These are phyloP conservation scores for Ascochyta rabiei DNA, from an alignment of 2,329 filamentous ascomycete species.

Conservation along the genomic window DNA sequence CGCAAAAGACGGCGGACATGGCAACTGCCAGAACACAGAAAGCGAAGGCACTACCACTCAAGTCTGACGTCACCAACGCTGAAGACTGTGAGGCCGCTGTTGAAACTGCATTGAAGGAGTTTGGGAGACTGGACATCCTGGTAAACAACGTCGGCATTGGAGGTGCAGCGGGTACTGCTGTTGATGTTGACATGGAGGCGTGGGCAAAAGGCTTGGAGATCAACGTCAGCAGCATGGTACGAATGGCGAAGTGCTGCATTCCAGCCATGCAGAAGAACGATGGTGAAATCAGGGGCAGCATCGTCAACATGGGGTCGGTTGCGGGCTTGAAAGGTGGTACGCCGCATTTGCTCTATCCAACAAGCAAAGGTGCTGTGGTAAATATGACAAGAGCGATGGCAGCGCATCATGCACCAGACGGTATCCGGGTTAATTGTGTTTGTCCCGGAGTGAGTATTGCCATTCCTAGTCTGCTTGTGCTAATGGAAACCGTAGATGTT, in stretches of 20 bases:
- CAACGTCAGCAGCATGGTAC: conserved; percentile 70
- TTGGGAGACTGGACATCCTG: conserved; percentile 66
- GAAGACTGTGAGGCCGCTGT: conserved; percentile 57
- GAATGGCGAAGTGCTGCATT: conserved; percentile 67
- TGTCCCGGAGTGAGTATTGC: conserved; percentile 52
- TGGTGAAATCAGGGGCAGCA: conserved; percentile 53
- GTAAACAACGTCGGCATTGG: conserved; percentile 69
- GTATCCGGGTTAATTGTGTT: conserved; percentile 62
- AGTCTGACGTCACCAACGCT: conserved; percentile 62
- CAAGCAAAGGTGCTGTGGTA: conserved; percentile 60
- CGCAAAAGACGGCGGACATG: conserved; percentile 61
- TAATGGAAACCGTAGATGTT: conserved; percentile 47
- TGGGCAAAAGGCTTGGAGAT: conserved; percentile 65
- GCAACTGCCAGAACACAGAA: conserved; percentile 38
- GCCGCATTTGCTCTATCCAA: conserved; percentile 61
- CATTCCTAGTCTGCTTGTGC: neutral
- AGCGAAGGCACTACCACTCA: conserved; percentile 48
- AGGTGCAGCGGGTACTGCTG: conserved; percentile 64
- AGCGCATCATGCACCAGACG: conserved; percentile 57
- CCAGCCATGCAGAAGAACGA: conserved; percentile 65
- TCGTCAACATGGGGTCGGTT: conserved; percentile 69
- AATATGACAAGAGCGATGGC: conserved; percentile 65
- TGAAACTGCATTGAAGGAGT: conserved; percentile 53
- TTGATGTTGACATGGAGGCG: conserved; percentile 64
- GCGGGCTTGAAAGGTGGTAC: conserved; percentile 62